Evolutionary conservation across 441 rosid genomes (phyloP).

Genomic region (Adansonia madagascariensis): DNA sequence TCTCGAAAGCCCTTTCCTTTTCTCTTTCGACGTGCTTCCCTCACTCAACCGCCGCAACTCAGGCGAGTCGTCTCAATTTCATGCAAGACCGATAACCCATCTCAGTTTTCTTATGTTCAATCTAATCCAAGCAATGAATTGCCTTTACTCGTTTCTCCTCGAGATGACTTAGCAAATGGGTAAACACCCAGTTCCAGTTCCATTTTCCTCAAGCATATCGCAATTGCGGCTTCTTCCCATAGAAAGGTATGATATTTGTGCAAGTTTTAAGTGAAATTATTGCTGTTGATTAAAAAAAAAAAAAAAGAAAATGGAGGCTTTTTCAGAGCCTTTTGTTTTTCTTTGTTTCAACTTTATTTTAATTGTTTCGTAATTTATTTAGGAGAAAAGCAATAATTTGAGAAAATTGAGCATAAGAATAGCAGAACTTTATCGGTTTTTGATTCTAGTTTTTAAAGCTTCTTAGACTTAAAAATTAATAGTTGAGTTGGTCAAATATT

Average conservation of each 20-base stretch:
- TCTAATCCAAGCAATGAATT: constrained; percentile 30
- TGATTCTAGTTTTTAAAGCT: no score
- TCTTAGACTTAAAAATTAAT: not conserved
- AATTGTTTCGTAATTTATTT: not conserved
- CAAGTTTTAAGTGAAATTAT: not conserved
- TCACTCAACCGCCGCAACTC: constrained; percentile 32
- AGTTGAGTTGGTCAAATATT: no score
- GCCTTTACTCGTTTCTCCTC: constrained; percentile 31
- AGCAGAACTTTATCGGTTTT: no score
- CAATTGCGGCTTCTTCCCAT: not conserved
- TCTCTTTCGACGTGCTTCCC: constrained; percentile 39
- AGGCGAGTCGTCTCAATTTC: constrained; percentile 51
- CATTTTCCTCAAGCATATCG: constrained; percentile 28
- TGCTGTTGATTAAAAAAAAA: not conserved
- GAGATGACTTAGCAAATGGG: constrained; percentile 34
- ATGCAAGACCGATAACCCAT: constrained; percentile 41
- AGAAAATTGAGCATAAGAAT: no score
- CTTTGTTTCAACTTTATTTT: not conserved
- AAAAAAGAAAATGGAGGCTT: not conserved
- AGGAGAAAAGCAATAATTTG: no score
- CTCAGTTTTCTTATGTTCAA: constrained; percentile 23
- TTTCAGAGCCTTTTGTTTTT: not conserved
- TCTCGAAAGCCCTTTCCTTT: constrained; percentile 40
- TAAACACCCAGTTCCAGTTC: constrained; percentile 36
- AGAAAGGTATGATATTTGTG: not conserved